Evolutionary conservation across 2,329 filamentous ascomycete species (phyloP).

Genomic region (Neonectria coccinea): DNA sequence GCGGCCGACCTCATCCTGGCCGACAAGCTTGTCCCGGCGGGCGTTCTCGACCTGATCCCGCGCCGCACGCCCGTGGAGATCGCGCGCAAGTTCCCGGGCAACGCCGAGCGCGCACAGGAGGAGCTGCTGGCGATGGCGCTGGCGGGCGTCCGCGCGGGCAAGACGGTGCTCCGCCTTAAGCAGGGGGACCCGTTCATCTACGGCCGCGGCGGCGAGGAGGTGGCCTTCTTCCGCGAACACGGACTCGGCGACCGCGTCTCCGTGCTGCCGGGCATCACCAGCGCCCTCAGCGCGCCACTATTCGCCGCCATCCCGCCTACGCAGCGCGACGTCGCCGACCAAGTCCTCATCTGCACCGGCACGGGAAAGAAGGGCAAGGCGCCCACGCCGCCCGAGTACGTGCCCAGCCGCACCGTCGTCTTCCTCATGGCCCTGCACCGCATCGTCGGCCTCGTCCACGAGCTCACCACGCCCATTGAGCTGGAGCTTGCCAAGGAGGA

Average conservation of each 20-base stretch:
- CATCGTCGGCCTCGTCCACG: slow-evolving; percentile 77
- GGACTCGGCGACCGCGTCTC: slow-evolving; percentile 73
- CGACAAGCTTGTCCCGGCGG: slow-evolving; percentile 86
- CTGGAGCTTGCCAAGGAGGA: slow-evolving; percentile 46
- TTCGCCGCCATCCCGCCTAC: slow-evolving; percentile 91
- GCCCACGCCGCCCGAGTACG: slow-evolving; percentile 83
- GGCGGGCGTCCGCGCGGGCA: slow-evolving; percentile 72
- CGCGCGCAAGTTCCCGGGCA: slow-evolving; percentile 96
- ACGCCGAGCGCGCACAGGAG: slow-evolving; percentile 92
- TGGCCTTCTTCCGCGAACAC: slow-evolving; percentile 80
- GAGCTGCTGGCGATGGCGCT: slow-evolving; percentile 87
- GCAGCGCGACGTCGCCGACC: slow-evolving; percentile 89
- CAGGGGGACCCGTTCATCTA: slow-evolving; percentile 98
- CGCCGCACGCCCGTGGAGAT: slow-evolving; percentile 91
- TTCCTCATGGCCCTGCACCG: slow-evolving; percentile 97
- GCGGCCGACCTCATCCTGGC: slow-evolving; percentile 83
- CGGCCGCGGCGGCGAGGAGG: slow-evolving; percentile 93
- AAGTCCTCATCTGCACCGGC: slow-evolving; percentile 95
- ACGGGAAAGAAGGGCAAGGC: slow-evolving; percentile 90
- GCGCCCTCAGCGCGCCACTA: slow-evolving; percentile 85
- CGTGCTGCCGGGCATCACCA: slow-evolving; percentile 92
- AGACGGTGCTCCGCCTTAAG: slow-evolving; percentile 89
- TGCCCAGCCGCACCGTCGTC: slow-evolving; percentile 83
- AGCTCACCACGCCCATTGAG: slow-evolving; percentile 67
- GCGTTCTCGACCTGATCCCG: slow-evolving; percentile 89